Percentiles rank a stretch among this genome's conserved stretches.
These are phyloP conservation scores for Cairneyella variabilis DNA, from an alignment of 495 filamentous ascomycete genomes.

Conservation along the genomic window DNA sequence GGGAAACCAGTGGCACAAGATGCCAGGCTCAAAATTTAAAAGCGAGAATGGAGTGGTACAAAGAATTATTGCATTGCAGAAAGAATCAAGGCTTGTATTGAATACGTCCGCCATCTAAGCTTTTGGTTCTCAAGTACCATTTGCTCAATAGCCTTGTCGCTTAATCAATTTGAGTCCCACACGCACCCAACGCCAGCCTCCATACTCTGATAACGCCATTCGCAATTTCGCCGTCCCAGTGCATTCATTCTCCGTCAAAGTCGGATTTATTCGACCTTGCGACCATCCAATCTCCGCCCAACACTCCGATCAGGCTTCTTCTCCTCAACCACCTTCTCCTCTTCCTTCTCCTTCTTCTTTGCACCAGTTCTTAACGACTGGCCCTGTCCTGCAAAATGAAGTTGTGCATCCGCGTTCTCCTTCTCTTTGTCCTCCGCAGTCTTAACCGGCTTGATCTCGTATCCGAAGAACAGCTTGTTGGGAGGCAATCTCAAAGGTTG, in stretches of 20 bases:
- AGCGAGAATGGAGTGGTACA: background rate
- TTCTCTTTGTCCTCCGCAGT: constrained; percentile 69
- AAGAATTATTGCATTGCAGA: background rate
- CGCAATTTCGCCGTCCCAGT: background rate
- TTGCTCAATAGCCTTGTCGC: too few species aligned
- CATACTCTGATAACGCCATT: background rate
- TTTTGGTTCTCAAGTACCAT: too few species aligned
- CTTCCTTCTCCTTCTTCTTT: constrained; percentile 40
- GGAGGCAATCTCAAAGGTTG: constrained; percentile 81
- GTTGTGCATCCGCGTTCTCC: constrained; percentile 60
- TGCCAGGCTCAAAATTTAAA: background rate
- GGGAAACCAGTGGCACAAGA: background rate
- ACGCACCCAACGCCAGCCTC: background rate
- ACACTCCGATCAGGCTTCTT: constrained; percentile 13
- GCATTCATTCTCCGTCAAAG: background rate
- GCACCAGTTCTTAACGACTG: constrained; percentile 73
- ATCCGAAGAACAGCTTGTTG: constrained; percentile 94
- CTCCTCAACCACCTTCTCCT: constrained; percentile 26
- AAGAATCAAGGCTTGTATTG: background rate
- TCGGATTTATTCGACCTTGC: background rate
- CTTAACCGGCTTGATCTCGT: constrained; percentile 82
- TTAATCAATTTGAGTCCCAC: too few species aligned
- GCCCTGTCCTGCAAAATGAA: constrained; percentile 81
- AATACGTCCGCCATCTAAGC: background rate
- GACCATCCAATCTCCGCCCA: constrained; percentile 21